Evolutionary conservation across 2,329 filamentous ascomycete genomes (phyloP), one percentile per base, ranked within the genome.

Genomic region (Fusarium sp.): DNA sequence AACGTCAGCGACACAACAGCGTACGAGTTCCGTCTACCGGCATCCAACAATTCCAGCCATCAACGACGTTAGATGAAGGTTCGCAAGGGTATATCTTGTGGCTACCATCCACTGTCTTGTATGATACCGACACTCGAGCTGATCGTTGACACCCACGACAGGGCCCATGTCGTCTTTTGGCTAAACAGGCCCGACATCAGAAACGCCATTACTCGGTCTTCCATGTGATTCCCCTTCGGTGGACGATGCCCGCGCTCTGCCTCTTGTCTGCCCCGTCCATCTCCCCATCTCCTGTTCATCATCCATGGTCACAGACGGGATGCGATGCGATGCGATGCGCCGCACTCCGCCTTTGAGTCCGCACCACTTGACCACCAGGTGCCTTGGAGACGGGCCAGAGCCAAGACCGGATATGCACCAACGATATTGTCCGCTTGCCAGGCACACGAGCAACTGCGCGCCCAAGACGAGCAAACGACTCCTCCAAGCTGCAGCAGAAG

Each of bases 11-110:
- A 57, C 53, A 44, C 41, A 50, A 40, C 43, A 44, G 46, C 66
- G 62, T 53, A 60, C 66, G 65, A 71, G 54, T 41, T 47, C 60
- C 55, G 23, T 46, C 52, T 71, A 47, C 54, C 70, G 61, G 69
- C 57, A 57, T 66, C 59, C 66, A 70, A 58, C 55, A 66, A 73
- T 71, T 74, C 72, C 72, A 73, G 69, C 54, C 56, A 15, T 53
- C 37, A 43, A 37, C 50, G 55, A 64, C 30, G 46, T 53, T 54
- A 28, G 62, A 62, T 61, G 47, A 58, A 27, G 47, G 28, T 50
- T 60, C 44, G 46, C 36, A 34, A 52, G 31, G 50, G 48, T 16
- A 34, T 34, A 23, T 63, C 55, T 7, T 18, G 16, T 60, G 23
- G 55, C 39, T 52, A 40, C 43, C 46, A 61, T 51, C 37, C 40